phyloP scores from a whole-genome alignment of 2,329 filamentous ascomycete genomes.

The Fusarium keratoplasticum region DNA sequence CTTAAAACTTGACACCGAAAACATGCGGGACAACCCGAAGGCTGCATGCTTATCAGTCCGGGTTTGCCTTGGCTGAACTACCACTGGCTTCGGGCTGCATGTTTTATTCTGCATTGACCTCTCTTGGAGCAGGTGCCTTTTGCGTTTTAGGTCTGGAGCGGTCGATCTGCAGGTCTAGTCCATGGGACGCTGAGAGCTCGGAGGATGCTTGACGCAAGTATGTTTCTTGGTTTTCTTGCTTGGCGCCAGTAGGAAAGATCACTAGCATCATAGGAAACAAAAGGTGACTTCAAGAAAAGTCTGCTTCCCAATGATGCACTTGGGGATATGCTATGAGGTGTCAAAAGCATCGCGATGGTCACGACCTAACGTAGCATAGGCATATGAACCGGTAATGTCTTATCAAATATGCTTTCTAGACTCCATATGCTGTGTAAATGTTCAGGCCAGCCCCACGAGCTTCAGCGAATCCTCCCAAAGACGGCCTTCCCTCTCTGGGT shows the following conservation, averaged over 20 bases:
- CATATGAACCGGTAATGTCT: neutral
- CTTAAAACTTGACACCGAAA: neutral
- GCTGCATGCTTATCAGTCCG: neutral
- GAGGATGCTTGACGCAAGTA: neutral
- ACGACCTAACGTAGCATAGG: neutral
- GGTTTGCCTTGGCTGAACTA: neutral
- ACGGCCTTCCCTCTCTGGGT: slow-evolving; percentile 18
- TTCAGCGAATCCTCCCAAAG: slow-evolving; percentile 35
- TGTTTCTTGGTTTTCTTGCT: neutral
- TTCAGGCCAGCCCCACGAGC: slow-evolving; percentile 25
- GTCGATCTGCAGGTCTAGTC: neutral
- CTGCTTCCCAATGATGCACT: neutral
- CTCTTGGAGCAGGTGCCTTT: neutral
- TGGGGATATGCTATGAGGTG: neutral
- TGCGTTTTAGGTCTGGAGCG: neutral
- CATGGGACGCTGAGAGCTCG: neutral
- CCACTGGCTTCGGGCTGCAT: neutral
- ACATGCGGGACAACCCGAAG: neutral
- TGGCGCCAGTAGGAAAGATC: neutral
- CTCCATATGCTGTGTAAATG: neutral
- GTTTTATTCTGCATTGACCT: neutral
- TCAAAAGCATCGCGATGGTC: neutral
- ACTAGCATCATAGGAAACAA: neutral
- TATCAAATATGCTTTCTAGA: neutral
- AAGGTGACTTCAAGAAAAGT: neutral